Evolutionary conservation across 75 land plant species (phyloP).

Genomic region (Picea glauca): DNA sequence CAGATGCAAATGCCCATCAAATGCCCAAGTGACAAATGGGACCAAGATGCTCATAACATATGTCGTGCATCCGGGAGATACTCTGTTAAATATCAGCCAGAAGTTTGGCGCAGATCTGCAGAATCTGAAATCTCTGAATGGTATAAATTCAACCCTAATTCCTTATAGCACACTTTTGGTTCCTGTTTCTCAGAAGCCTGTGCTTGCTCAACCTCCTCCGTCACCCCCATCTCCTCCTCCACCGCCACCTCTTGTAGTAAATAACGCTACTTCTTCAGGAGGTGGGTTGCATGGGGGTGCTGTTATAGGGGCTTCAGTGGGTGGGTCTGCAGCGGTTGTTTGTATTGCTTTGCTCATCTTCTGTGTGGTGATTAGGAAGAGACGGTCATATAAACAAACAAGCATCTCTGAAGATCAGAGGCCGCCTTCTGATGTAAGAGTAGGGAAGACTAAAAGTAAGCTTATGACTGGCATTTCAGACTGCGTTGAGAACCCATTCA

Average conservation of each 20-base stretch:
- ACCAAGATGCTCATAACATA: slow-evolving; percentile 48
- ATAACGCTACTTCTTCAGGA: background rate
- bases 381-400: background rate
- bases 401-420: too few relatives aligned
- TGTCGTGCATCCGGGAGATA: slow-evolving; percentile 48
- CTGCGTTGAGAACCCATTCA: slow-evolving; percentile 29
- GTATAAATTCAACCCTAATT: slow-evolving; percentile 1
- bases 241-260: background rate
- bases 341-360: slow-evolving; percentile 22
- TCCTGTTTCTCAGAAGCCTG: slow-evolving; percentile 44
- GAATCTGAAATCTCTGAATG: slow-evolving; percentile 17
- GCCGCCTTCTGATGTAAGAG: too few relatives aligned
- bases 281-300: background rate
- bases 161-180: slow-evolving; percentile 53
- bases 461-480: background rate
- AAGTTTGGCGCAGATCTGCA: slow-evolving; percentile 21
- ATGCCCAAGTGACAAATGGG: slow-evolving; percentile 15
- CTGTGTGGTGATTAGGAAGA: background rate
- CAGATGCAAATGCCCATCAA: slow-evolving; percentile 72
- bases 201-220: slow-evolving; percentile 11
- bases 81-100: slow-evolving; percentile 21
- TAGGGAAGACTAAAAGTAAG: too few relatives aligned
- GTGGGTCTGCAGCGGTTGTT: slow-evolving; percentile 24
- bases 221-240: background rate
- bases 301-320: slow-evolving; percentile 1